Conservation (phyloP, 163 green algal genomes). For the Picocystis sp. region DNA sequence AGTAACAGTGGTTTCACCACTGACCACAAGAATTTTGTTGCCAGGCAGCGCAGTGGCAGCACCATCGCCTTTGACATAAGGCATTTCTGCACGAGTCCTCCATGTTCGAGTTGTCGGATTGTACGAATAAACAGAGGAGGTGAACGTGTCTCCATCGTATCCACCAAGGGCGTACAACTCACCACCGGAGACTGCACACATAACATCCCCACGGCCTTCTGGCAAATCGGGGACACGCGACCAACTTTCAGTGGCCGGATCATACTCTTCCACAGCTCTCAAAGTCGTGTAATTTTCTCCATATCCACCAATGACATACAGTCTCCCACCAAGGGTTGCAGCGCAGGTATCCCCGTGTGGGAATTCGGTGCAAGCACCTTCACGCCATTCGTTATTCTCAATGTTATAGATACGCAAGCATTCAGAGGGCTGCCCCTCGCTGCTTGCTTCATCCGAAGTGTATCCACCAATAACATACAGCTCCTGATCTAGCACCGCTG, state of each 20-base stretch:
- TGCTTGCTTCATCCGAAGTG: not conserved
- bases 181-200: conserved; percentile 2
- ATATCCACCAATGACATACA: conserved; percentile 27
- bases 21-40: conserved; percentile 24
- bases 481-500: conserved; percentile 5
- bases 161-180: conserved; percentile 10
- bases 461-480: conserved; percentile 10
- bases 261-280: conserved; percentile 6
- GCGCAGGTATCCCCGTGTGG: conserved; percentile 7
- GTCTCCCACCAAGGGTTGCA: conserved; percentile 15
- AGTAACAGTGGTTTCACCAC: conserved; percentile 24
- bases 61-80: conserved; percentile 18
- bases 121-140: not conserved
- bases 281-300: conserved; percentile 1
- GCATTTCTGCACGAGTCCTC: not conserved
- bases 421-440: no score
- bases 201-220: conserved; percentile 5
- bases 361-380: not conserved
- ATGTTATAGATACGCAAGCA: no score
- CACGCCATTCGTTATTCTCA: not conserved
- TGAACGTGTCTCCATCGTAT: conserved; percentile 7
- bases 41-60: conserved; percentile 17
- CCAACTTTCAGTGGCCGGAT: conserved; percentile 11
- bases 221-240: conserved; percentile 9
- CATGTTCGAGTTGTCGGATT: not conserved